Evolutionary conservation across 139 green algal genomes (phyloP).

Genomic region (Volvox africanus): DNA sequence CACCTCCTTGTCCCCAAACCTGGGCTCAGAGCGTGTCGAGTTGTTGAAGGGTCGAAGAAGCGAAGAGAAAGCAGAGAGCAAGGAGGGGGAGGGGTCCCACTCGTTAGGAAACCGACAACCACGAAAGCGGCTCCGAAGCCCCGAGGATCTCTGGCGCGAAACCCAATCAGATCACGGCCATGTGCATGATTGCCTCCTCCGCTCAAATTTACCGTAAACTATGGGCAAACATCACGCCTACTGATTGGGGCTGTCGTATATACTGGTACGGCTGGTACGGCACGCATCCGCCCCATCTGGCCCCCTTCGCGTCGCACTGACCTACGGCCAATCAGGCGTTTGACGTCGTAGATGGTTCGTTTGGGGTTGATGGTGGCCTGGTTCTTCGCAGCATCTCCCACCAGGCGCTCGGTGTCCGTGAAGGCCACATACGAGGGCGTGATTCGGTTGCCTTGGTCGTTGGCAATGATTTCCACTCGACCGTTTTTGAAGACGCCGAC

Average conservation of each 20-base stretch:
- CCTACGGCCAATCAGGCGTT: slow-evolving; percentile 93
- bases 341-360: slow-evolving; percentile 97
- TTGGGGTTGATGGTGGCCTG: slow-evolving; percentile 94
- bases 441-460: slow-evolving; percentile 94
- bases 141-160: too few relatives aligned
- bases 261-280: not conserved
- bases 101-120: not conserved
- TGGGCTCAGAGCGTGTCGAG: slow-evolving; percentile 49
- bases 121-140: not conserved
- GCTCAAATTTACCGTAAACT: not conserved
- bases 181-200: not conserved
- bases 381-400: slow-evolving; percentile 95
- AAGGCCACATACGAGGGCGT: slow-evolving; percentile 96
- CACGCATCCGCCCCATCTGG: not conserved
- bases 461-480: slow-evolving; percentile 94
- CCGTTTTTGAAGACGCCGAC: slow-evolving; percentile 98
- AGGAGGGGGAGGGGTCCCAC: too few relatives aligned
- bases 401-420: slow-evolving; percentile 94
- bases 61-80: not conserved
- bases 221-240: not conserved
- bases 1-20: slow-evolving; percentile 95
- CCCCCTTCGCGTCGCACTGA: not conserved
- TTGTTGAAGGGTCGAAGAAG: not conserved
- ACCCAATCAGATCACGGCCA: not conserved
- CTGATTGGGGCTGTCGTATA: not conserved